A percentile compares a stretch with the other conserved stretches of the same genome.
Conservation (phyloP, 345 rosid species). For the Physaria fendleri region DNA sequence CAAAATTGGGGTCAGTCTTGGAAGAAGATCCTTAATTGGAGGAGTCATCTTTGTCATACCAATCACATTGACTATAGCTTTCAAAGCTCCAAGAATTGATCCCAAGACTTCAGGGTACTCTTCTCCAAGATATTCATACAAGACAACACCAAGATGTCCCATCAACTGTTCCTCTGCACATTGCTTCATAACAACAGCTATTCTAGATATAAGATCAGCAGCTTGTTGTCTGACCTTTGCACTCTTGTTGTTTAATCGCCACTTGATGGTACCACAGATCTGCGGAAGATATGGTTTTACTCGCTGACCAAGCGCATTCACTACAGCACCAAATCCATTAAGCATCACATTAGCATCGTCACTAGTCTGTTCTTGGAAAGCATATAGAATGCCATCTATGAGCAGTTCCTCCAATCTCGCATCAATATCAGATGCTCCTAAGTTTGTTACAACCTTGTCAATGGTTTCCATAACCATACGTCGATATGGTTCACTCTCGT, state of each 20-base stretch:
- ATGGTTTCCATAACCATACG: conserved; percentile 99
- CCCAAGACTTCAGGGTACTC: conserved; percentile 99
- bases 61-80: conserved; percentile 95
- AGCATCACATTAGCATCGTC: conserved; percentile 99
- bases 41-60: conserved; percentile 99
- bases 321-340: conserved; percentile 97
- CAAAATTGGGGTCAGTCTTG: conserved; percentile 92
- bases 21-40: conserved; percentile 97
- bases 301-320: conserved; percentile 91
- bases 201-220: conserved; percentile 94
- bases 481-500: conserved; percentile 87
- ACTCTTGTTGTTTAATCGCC: conserved; percentile 98
- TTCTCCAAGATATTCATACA: conserved; percentile 96
- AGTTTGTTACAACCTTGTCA: conserved; percentile 90
- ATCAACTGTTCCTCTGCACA: conserved; percentile 97
- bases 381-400: conserved; percentile 96
- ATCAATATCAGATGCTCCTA: conserved; percentile 96
- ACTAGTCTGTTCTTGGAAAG: conserved; percentile 97
- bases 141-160: conserved; percentile 99
- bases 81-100: conserved; percentile 95
- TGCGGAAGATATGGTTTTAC: conserved; percentile 99
- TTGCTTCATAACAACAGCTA: conserved; percentile 97
- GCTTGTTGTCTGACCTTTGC: conserved; percentile 99
- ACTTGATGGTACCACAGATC: conserved; percentile 99
- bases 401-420: conserved; percentile 89